Evolutionary conservation across 139 green algal genomes (phyloP).

Genomic region (Choricystis sp.): DNA sequence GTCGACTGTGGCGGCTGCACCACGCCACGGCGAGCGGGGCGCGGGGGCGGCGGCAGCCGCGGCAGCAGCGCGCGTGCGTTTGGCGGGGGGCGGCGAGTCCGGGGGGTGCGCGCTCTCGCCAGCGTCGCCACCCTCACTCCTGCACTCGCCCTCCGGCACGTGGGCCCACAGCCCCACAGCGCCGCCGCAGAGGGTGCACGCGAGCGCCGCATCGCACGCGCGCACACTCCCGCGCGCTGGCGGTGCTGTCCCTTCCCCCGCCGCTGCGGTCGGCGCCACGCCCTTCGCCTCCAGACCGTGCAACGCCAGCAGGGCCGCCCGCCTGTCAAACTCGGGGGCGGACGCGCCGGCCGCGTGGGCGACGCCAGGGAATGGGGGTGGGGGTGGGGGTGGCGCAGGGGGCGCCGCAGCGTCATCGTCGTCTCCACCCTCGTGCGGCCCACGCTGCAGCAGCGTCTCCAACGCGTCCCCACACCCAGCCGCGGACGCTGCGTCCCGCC

Average conservation of each 20-base stretch:
- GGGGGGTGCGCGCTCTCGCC: background rate
- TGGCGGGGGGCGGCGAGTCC: background rate
- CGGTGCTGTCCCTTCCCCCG: background rate
- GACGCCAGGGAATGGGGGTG: no score
- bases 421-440: no score
- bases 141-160: slow-evolving; percentile 13
- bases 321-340: slow-evolving; percentile 2
- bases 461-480: no score
- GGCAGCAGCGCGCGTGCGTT: background rate
- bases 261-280: background rate
- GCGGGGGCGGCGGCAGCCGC: background rate
- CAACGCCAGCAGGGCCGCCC: slow-evolving; percentile 16
- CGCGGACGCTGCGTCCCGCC: no score
- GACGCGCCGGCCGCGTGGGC: background rate
- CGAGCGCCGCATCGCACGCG: slow-evolving; percentile 14
- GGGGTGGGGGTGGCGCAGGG: no score
- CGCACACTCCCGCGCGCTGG: background rate
- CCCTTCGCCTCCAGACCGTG: slow-evolving; percentile 23
- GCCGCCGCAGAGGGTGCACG: slow-evolving; percentile 26
- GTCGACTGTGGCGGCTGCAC: background rate
- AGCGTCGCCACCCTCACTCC: background rate
- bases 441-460: no score
- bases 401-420: no score
- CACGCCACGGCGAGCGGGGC: background rate
- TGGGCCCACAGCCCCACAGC: slow-evolving; percentile 24